These are phyloP conservation scores for Bimuria novae-zelandiae DNA, from an alignment of 2,329 filamentous ascomycete genomes.

Conservation along the genomic window DNA sequence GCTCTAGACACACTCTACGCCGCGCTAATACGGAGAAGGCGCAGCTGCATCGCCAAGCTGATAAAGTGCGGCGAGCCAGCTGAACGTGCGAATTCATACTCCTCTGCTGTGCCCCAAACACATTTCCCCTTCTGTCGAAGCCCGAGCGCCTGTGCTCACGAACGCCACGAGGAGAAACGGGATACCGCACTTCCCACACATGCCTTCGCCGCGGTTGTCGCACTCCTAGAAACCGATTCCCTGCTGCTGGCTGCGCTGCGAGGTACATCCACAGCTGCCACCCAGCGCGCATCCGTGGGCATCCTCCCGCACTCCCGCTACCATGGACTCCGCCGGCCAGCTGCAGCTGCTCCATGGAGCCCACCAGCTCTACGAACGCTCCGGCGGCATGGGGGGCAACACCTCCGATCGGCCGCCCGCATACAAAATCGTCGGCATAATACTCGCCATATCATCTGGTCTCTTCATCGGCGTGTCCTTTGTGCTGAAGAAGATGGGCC, in stretches of 20 bases:
- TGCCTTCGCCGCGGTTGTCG: constrained; percentile 17
- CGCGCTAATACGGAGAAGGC: neutral
- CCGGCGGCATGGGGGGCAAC: constrained; percentile 41
- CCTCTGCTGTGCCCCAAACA: too few species aligned
- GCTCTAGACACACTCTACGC: neutral
- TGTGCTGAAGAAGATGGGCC: constrained; percentile 89
- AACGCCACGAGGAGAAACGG: too few species aligned
- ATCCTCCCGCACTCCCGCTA: constrained; percentile 18
- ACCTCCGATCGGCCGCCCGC: constrained; percentile 54
- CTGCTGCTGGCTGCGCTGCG: constrained; percentile 19
- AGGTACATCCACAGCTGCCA: too few species aligned
- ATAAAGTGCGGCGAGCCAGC: too few species aligned
- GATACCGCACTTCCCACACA: constrained; percentile 12
- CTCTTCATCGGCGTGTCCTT: constrained; percentile 94
- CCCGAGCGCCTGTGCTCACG: constrained; percentile 4
- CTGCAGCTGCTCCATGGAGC: constrained; percentile 47
- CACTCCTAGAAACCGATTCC: neutral
- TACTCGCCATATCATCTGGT: constrained; percentile 83
- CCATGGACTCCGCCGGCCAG: constrained; percentile 52
- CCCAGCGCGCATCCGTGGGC: constrained; percentile 7
- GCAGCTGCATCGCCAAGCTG: constrained; percentile 1
- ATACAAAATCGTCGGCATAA: constrained; percentile 87
- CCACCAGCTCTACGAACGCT: constrained; percentile 52
- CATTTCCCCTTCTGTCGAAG: neutral
- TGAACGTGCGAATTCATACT: too few species aligned